Percentiles rank a stretch among this genome's conserved stretches.
Evolutionary conservation across 768 basidiomycete genomes (phyloP).

Genomic region (Boletus vinaceobasis): DNA sequence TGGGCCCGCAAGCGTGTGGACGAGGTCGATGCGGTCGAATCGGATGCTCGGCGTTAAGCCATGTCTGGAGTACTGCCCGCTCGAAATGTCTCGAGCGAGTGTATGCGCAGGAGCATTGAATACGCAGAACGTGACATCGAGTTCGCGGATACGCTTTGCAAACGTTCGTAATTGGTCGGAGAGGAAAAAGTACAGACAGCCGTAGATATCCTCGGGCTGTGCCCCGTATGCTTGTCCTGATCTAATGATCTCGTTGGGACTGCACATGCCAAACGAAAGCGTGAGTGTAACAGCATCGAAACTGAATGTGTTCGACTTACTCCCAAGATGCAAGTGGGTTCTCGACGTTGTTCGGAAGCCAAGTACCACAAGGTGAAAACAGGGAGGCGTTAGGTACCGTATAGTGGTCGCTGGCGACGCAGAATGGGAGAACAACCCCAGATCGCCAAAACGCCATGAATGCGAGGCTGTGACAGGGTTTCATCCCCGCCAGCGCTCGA

Average conservation of each 20-base stretch:
- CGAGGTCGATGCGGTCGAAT: constrained; percentile 46
- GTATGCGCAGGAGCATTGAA: constrained; percentile 34
- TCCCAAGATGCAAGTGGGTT: constrained; percentile 50
- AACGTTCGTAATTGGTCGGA: constrained; percentile 39
- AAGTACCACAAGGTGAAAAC: constrained; percentile 43
- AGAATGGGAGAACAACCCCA: constrained; percentile 46
- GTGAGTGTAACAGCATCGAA: neutral
- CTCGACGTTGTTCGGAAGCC: constrained; percentile 34
- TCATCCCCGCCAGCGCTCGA: constrained; percentile 34
- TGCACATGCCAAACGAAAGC: constrained; percentile 16
- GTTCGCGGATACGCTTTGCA: constrained; percentile 34
- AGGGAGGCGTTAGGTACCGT: constrained; percentile 40
- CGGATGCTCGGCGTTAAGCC: constrained; percentile 25
- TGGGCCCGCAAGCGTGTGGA: constrained; percentile 37
- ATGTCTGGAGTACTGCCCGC: constrained; percentile 14
- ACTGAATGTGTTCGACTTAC: constrained; percentile 25
- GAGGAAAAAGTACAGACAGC: constrained; percentile 48
- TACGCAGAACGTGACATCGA: constrained; percentile 35
- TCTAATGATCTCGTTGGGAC: constrained; percentile 37
- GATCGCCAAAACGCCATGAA: constrained; percentile 36
- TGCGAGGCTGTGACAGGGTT: constrained; percentile 42
- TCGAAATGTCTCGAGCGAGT: constrained; percentile 38
- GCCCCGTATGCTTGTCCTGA: constrained; percentile 37
- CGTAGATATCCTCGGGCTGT: constrained; percentile 40
- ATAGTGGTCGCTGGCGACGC: constrained; percentile 35